Evolutionary conservation across 2,329 filamentous ascomycete species (phyloP).

Genomic region (Aspergillus brasiliensis): DNA sequence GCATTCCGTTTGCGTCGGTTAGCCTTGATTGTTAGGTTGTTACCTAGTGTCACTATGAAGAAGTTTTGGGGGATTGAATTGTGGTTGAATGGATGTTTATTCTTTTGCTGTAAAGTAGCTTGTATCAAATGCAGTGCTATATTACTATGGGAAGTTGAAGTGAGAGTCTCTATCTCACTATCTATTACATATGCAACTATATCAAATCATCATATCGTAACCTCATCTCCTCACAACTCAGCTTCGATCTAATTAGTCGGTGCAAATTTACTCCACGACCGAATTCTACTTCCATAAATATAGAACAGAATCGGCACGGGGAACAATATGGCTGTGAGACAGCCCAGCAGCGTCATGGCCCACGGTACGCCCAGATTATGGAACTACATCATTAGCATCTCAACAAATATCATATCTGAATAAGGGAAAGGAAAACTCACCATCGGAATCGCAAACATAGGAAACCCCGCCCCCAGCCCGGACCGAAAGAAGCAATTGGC

Average conservation of each 20-base stretch:
- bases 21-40: not conserved
- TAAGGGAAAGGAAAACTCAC: not conserved
- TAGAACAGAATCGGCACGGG: slow-evolving; percentile 49
- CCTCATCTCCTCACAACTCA: no score
- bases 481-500: slow-evolving; percentile 34
- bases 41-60: no score
- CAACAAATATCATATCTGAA: no score
- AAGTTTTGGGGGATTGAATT: no score
- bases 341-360: slow-evolving; percentile 32
- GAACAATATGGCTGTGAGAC: slow-evolving; percentile 31
- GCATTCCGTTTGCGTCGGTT: not conserved
- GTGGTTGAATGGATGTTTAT: no score
- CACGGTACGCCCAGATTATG: slow-evolving; percentile 31
- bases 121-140: no score
- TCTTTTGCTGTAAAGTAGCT: no score
- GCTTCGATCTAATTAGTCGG: not conserved
- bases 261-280: slow-evolving; percentile 44
- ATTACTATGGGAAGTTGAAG: no score
- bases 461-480: slow-evolving; percentile 32
- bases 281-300: slow-evolving; percentile 44
- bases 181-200: no score
- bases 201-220: no score
- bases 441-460: slow-evolving; percentile 28
- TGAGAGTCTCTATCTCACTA: no score
- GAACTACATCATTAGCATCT: slow-evolving; percentile 24